These are phyloP conservation scores for Arabidopsis lyrata DNA, from an alignment of 441 rosid genomes.

Conservation along the genomic window DNA sequence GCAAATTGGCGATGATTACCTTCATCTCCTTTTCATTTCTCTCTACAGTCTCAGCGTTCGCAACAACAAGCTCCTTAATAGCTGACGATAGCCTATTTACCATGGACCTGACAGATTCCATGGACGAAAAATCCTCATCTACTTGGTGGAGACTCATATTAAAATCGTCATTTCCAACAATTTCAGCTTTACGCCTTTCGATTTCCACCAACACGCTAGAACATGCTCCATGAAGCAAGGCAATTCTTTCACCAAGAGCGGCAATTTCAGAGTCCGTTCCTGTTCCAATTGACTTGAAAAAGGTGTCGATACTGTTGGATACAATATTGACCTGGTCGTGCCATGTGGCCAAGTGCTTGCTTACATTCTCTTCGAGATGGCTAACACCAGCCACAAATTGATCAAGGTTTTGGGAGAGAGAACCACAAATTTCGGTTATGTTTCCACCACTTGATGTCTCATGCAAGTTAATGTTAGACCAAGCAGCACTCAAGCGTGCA, in stretches of 20 bases:
- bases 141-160: slow-evolving; percentile 48
- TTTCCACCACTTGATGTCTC: slow-evolving; percentile 56
- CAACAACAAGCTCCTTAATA: slow-evolving; percentile 58
- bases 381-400: slow-evolving; percentile 55
- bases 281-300: slow-evolving; percentile 58
- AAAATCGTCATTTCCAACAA: slow-evolving; percentile 47
- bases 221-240: slow-evolving; percentile 80
- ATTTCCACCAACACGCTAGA: slow-evolving; percentile 70
- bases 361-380: slow-evolving; percentile 57
- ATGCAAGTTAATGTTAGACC: slow-evolving; percentile 52
- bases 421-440: slow-evolving; percentile 54
- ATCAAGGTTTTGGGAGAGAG: slow-evolving; percentile 62
- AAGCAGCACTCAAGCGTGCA: slow-evolving; percentile 51
- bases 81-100: slow-evolving; percentile 64
- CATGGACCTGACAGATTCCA: slow-evolving; percentile 64
- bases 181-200: slow-evolving; percentile 66
- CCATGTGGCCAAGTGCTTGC: slow-evolving; percentile 58
- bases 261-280: slow-evolving; percentile 68
- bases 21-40: slow-evolving; percentile 79
- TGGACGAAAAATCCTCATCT: slow-evolving; percentile 49
- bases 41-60: slow-evolving; percentile 62
- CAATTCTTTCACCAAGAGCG: slow-evolving; percentile 58
- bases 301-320: slow-evolving; percentile 53
- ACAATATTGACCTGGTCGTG: slow-evolving; percentile 62
- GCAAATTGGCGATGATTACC: slow-evolving; percentile 71